phyloP scores from a whole-genome alignment of 1,284 basidiomycete genomes.

The Sporisorium exsertum region DNA sequence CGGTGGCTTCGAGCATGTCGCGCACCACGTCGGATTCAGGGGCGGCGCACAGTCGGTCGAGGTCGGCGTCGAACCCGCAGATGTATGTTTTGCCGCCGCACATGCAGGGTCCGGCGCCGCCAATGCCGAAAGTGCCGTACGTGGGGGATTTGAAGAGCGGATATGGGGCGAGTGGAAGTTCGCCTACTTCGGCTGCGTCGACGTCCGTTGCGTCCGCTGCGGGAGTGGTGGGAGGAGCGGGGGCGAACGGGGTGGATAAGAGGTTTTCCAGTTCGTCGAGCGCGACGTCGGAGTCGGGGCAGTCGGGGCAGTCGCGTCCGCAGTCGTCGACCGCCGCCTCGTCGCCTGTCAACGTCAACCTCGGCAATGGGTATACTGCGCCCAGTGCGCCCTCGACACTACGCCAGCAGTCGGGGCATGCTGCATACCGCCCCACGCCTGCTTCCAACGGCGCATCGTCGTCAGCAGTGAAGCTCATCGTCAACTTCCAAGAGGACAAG shows the following conservation, averaged over 20 bases:
- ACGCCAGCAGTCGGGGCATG: constrained; percentile 1
- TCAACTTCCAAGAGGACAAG: constrained; percentile 87
- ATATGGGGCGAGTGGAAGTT: not conserved
- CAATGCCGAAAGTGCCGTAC: constrained; percentile 41
- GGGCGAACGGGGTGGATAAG: constrained; percentile 30
- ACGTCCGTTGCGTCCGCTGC: not conserved
- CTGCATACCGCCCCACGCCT: not conserved
- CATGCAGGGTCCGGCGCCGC: constrained; percentile 42
- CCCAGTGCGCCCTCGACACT: not conserved
- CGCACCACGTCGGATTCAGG: constrained; percentile 44
- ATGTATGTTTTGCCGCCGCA: constrained; percentile 38
- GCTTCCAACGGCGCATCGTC: constrained; percentile 6
- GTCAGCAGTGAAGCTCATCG: constrained; percentile 70
- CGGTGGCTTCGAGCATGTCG: constrained; percentile 39
- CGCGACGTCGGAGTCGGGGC: constrained; percentile 53
- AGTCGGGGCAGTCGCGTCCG: constrained; percentile 47
- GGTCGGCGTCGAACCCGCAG: constrained; percentile 59
- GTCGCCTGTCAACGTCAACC: constrained; percentile 52
- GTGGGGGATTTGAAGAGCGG: constrained; percentile 12
- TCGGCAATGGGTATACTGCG: not conserved
- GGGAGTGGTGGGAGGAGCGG: not conserved
- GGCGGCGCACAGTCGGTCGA: constrained; percentile 33
- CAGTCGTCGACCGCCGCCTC: constrained; percentile 56
- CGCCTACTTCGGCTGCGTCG: not conserved
- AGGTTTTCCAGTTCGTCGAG: constrained; percentile 53